Base-by-base conservation (phyloP, 2,329 filamentous ascomycete species). In the Colletotrichum sp. region DNA sequence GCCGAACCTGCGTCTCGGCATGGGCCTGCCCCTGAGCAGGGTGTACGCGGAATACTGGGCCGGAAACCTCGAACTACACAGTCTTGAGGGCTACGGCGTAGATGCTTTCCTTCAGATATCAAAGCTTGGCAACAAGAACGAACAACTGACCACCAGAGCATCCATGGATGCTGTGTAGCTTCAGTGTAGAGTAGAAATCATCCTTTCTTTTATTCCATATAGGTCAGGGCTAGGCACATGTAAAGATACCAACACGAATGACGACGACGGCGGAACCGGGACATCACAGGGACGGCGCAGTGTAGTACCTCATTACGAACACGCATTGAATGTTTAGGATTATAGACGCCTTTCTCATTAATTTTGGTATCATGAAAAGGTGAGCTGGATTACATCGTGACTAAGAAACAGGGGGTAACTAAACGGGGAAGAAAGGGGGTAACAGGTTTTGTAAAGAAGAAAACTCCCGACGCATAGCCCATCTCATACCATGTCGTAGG, bases 31-130 rank as follows among this genome's bases (percentile, higher is more conserved):
- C 1, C 93, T 99, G 86, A 98, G 96, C 81, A 92, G 95, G 77
- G 95, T 99, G 4, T 99, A 99, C 84, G 96, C 96, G 32, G 96
- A 99, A 85, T 99, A 99, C 84, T 99, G 97, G 97, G 97, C 97
- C 4, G 97, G 97, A 28, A 97, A 92, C 80, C 87, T 99, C 10
- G 95, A 98, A 81, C 85, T 99, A 75, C 96, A 99, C 83, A 98
- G 95, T 81, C 87, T 99, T 9, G 96, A 98, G 82, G 98, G 97
- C 1, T 99, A 98, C 83, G 97, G 97, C 16, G 95, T 98, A 8
- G 97, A 99, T 86, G 96, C 95, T 0, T 99, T 99, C 82, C 86
- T 99, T 78, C 96, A 99, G 83, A 98, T 99, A 76, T 98, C 95
- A 7, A 98, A 98, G 84, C 89, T 99, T 73, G 97, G 97, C 24